phyloP scores from a whole-genome alignment of 345 rosid genomes.

The Citrus medica region DNA sequence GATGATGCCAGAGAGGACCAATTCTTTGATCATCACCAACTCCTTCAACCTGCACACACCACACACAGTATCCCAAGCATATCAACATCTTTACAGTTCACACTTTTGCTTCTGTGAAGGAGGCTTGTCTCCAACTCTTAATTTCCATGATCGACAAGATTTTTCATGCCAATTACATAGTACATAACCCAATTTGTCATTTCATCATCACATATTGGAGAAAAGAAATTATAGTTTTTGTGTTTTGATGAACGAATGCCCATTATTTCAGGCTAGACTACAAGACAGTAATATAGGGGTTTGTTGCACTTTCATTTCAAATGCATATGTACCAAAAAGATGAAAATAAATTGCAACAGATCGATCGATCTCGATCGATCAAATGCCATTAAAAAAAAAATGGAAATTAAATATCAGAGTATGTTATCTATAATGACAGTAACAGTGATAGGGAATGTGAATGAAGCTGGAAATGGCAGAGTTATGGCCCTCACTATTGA shows the following conservation, averaged over 20 bases:
- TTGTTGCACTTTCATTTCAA: slow-evolving; percentile 1
- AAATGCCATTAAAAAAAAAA: background rate
- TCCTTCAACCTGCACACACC: background rate
- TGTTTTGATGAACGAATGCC: background rate
- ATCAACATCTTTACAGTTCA: slow-evolving; percentile 18
- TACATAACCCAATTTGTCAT: too few relatives aligned
- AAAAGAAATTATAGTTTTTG: background rate
- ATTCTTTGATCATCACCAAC: background rate
- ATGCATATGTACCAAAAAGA: background rate
- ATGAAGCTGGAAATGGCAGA: background rate
- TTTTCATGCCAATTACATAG: background rate
- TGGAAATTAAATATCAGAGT: background rate
- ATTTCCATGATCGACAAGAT: background rate
- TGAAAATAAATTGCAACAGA: background rate
- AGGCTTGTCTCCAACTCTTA: slow-evolving; percentile 4
- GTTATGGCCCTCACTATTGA: background rate
- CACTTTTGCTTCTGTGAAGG: slow-evolving; percentile 13
- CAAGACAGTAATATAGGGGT: background rate
- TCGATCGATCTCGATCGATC: background rate
- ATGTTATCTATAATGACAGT: background rate
- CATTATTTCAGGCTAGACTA: background rate
- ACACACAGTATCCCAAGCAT: background rate
- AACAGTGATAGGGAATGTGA: background rate
- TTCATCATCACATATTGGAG: too few relatives aligned
- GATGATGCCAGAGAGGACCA: slow-evolving; percentile 15